Percentiles rank a stretch among this genome's conserved stretches.
These are phyloP conservation scores for Chloranthus sessilifolius DNA, from an alignment of 164 flowering plant species.

Conservation along the genomic window DNA sequence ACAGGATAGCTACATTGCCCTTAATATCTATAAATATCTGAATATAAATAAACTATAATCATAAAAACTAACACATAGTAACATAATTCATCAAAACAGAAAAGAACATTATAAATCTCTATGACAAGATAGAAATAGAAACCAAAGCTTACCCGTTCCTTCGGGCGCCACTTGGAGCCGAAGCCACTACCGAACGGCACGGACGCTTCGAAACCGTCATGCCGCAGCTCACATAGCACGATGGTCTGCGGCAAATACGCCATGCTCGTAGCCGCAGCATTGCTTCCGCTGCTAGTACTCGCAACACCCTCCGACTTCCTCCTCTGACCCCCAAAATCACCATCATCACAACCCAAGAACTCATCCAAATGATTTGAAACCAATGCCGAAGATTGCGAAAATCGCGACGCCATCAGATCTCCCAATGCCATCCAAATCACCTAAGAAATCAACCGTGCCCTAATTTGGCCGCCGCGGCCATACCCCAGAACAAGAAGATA, in stretches of 20 bases:
- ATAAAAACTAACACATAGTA: no score
- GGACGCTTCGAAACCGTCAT: constrained; percentile 60
- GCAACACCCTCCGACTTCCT: constrained; percentile 41
- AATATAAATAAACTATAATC: no score
- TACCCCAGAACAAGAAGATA: no score
- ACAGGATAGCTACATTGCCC: no score
- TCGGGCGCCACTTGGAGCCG: constrained; percentile 82
- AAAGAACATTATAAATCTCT: no score
- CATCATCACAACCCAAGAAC: constrained; percentile 19
- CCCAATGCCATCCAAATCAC: constrained; percentile 72
- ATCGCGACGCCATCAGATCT: constrained; percentile 70
- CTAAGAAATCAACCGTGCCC: neutral
- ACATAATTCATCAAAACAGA: no score
- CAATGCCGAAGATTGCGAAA: constrained; percentile 47
- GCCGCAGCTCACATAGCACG: constrained; percentile 66
- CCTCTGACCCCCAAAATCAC: constrained; percentile 27
- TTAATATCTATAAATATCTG: no score
- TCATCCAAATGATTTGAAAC: constrained; percentile 53
- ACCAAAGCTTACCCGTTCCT: constrained; percentile 58
- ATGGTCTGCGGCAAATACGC: constrained; percentile 68
- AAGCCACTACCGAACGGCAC: constrained; percentile 58
- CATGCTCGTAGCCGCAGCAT: constrained; percentile 43
- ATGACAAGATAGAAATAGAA: no score
- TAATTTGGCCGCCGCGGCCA: no score
- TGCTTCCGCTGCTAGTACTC: constrained; percentile 24